These are phyloP conservation scores for Akebia trifoliata DNA, from an alignment of 164 flowering plant genomes.

Conservation along the genomic window DNA sequence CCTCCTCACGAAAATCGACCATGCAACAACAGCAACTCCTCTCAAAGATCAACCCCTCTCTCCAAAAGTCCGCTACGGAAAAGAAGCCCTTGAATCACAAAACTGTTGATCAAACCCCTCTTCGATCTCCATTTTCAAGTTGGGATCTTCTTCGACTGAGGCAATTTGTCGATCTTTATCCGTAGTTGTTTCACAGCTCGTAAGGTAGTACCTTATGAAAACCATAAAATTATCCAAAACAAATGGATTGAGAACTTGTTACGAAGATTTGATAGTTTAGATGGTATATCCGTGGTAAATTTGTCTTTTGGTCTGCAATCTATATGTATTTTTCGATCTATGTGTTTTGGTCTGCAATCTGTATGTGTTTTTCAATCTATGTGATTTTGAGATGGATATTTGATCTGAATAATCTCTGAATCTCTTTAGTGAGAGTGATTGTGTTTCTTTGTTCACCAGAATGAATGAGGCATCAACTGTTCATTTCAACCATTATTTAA, in stretches of 20 bases:
- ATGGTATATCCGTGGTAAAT: constrained; percentile 1
- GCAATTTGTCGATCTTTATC: background rate
- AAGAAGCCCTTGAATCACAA: constrained; percentile 1
- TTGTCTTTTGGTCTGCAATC: background rate
- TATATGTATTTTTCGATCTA: background rate
- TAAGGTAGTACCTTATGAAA: background rate
- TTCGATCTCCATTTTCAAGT: constrained; percentile 7
- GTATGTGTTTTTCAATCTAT: too few relatives aligned
- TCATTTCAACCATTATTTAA: too few relatives aligned
- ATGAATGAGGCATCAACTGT: too few relatives aligned
- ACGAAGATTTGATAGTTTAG: background rate
- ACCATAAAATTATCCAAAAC: background rate
- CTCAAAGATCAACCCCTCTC: too few relatives aligned
- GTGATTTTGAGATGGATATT: background rate
- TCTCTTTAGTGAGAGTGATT: too few relatives aligned
- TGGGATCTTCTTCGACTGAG: constrained; percentile 5
- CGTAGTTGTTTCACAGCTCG: background rate
- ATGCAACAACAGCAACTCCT: too few relatives aligned
- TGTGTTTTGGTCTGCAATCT: background rate
- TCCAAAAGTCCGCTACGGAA: too few relatives aligned
- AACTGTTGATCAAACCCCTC: background rate
- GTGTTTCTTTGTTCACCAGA: too few relatives aligned
- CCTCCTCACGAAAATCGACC: too few relatives aligned
- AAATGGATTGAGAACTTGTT: background rate
- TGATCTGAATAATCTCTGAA: background rate